These are phyloP conservation scores for Phialophora tarda DNA, from an alignment of 2,329 filamentous ascomycete genomes.

Conservation along the genomic window DNA sequence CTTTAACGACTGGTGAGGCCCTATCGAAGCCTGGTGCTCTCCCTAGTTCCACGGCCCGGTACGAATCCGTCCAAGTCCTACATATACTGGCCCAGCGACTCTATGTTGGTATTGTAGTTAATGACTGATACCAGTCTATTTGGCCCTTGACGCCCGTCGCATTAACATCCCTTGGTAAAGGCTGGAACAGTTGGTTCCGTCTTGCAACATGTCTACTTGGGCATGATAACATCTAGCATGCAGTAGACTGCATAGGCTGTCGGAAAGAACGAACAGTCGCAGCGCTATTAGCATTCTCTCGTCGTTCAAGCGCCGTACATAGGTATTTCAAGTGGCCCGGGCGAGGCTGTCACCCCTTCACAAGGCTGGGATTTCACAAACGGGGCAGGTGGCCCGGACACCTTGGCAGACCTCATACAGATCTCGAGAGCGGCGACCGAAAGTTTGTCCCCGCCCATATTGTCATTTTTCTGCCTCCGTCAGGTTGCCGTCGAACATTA, in stretches of 20 bases:
- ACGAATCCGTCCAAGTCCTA: not conserved
- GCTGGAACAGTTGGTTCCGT: too few relatives aligned
- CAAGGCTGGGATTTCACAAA: slow-evolving; percentile 3
- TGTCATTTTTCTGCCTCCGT: not conserved
- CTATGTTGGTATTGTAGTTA: not conserved
- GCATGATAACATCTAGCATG: not conserved
- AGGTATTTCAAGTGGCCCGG: not conserved
- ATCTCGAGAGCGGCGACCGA: not conserved
- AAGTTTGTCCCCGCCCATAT: not conserved
- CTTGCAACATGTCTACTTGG: not conserved
- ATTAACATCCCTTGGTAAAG: not conserved
- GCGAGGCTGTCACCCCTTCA: slow-evolving; percentile 7
- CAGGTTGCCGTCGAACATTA: not conserved
- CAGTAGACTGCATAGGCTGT: not conserved
- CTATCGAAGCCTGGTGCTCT: not conserved
- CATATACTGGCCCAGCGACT: not conserved
- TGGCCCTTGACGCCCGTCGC: not conserved
- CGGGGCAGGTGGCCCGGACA: not conserved
- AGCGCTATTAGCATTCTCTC: not conserved
- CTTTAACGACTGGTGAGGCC: not conserved
- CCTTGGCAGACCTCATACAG: slow-evolving; percentile 20
- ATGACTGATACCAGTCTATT: not conserved
- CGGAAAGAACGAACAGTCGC: not conserved
- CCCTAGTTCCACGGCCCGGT: not conserved
- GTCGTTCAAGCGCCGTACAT: not conserved